Conservation (phyloP, 192 early-diverging fungal genomes). For the Oehlia diaphana region DNA sequence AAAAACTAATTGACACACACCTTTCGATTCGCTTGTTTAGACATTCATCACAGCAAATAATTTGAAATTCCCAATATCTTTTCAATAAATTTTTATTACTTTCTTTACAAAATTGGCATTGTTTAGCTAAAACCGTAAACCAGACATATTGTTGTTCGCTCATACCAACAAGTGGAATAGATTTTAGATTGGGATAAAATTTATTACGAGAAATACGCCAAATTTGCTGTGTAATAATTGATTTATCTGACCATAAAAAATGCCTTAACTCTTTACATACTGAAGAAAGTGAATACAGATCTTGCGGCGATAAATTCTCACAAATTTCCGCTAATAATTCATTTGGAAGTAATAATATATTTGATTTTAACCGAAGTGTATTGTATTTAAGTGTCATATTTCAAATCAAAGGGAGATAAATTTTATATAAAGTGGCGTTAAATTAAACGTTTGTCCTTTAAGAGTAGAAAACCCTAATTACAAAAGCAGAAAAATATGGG, state of each 20-base stretch:
- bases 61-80: conserved; percentile 24
- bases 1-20: background rate
- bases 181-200: conserved; percentile 2
- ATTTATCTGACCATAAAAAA: conserved; percentile 7
- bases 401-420: background rate
- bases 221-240: conserved; percentile 12
- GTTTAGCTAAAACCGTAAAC: background rate
- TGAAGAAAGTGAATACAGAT: conserved; percentile 11
- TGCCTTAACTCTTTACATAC: conserved; percentile 3
- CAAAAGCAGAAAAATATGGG: no score
- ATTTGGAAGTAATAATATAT: conserved; percentile 4
- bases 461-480: no score
- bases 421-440: no score
- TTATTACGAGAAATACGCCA: conserved; percentile 19
- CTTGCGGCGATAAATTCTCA: conserved; percentile 7
- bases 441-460: no score
- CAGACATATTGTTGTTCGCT: conserved; percentile 9
- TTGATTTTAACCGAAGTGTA: background rate
- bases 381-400: background rate
- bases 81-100: background rate
- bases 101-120: conserved; percentile 20
- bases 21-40: conserved; percentile 10
- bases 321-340: conserved; percentile 26
- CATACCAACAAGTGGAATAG: conserved; percentile 8
- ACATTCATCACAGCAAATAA: conserved; percentile 13